These are phyloP conservation scores for Lentinula boryana DNA, from an alignment of 768 basidiomycete genomes.

Conservation along the genomic window DNA sequence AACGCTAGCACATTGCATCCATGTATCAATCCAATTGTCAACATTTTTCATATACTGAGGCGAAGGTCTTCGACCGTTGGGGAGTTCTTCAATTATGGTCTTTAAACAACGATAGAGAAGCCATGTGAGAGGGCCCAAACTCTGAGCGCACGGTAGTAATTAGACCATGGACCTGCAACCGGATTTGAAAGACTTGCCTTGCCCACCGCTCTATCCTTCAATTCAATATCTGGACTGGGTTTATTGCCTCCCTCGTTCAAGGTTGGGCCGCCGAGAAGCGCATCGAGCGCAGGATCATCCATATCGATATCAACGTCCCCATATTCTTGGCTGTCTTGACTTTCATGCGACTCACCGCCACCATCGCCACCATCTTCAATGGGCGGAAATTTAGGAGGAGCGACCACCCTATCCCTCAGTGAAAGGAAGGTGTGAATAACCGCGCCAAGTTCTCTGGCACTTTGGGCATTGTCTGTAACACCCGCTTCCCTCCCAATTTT, in stretches of 20 bases:
- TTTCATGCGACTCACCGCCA: conserved; percentile 22
- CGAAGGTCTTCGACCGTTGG: conserved; percentile 11
- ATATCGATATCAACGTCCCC: conserved; percentile 53
- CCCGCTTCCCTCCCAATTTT: conserved; percentile 38
- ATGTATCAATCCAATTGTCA: conserved; percentile 61
- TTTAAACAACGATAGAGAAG: conserved; percentile 35
- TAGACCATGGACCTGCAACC: conserved; percentile 3
- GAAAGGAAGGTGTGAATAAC: conserved; percentile 59
- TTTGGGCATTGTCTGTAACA: conserved; percentile 31
- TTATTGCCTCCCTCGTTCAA: neutral
- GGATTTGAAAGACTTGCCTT: conserved; percentile 16
- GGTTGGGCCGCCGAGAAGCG: conserved; percentile 29
- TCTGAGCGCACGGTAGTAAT: neutral
- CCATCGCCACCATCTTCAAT: conserved; percentile 11
- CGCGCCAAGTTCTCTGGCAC: conserved; percentile 48
- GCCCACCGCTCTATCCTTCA: conserved; percentile 13
- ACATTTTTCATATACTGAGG: conserved; percentile 25
- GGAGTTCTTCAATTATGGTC: conserved; percentile 19
- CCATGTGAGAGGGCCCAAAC: conserved; percentile 24
- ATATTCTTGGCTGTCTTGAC: conserved; percentile 77
- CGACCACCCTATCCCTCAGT: conserved; percentile 43
- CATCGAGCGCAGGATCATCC: conserved; percentile 53
- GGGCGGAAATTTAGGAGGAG: conserved; percentile 30
- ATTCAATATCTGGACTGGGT: conserved; percentile 23
- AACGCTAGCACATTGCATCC: conserved; percentile 66